Base-by-base conservation (phyloP, 148 eudicot species). In the Euryodendron excelsum region DNA sequence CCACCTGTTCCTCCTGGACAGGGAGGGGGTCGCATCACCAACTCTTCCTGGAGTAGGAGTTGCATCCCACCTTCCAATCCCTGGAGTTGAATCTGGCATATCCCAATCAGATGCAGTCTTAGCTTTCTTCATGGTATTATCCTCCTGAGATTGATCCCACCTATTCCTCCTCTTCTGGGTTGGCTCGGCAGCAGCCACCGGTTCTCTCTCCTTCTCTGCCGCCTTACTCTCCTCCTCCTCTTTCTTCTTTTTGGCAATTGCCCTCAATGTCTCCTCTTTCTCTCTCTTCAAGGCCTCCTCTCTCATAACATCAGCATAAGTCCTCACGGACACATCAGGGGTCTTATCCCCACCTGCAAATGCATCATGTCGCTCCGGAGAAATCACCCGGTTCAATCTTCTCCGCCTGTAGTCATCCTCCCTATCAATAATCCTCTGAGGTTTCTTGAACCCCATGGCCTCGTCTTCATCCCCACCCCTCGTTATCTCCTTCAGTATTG, bases 51-150 rank as follows among this genome's bases (percentile, higher is more conserved):
- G 97, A 1, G 98, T 94, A 2, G 98, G 98, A 14, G 97, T 92
- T 0, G 97, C 96, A 85, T 94, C 98, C 97, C 98, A 92, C 73
- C 97, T 81, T 11, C 98, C 98, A 80, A 94, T 90, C 30, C 98
- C 98, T 0, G 97, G 97, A 11, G 97, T 92, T 1, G 98, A 94
- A 84, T 94, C 97, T 0, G 98, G 97, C 87, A 89, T 47, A 79
- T 95, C 99, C 99, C 99, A 95, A 80, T 93, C 99, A 0, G 99
- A 95, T 0, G 88, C 85, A 13, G 90, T 67, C 47, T 94, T 93
- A 0, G 96, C 84, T 83, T 95, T 95, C 87, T 95, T 95, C 0
- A 75, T 89, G 13, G 77, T 84, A 25, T 62, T 76, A 0, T 91
- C 89, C 61, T 85, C 99, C 83, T 95, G 85, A 0, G 96, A 90